Evolutionary conservation across 768 basidiomycete species (phyloP), one percentile per base, ranked within the genome.

Genomic region (Termitomyces titanicus): DNA sequence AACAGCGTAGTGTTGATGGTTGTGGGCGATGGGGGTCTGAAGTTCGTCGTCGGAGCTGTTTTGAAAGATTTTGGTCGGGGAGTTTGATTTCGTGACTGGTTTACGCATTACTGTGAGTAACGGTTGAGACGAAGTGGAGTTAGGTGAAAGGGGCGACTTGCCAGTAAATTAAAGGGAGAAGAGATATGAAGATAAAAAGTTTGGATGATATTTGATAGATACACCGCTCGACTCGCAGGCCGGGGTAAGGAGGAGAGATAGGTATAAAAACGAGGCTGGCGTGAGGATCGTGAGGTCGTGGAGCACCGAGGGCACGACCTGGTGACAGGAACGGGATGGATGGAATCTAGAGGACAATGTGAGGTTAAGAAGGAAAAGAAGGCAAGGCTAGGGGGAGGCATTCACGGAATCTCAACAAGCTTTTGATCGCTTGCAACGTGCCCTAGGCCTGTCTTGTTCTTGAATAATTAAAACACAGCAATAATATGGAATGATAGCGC

Each of bases 371-470:
- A 76, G 73, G 70, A 70, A 70, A 72, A 68, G 72, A 79, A 76
- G 77, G 78, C 72, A 80, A 82, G 80, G 79, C 76, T 78, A 74
- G 78, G 76, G 79, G 75, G 66, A 81, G 82, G 82, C 79, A 72
- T 75, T 64, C 66, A 68, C 65, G 64, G 64, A 71, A 70, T 71
- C 77, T 74, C 68, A 62, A 72, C 79, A 80, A 76, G 73, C 73
- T 84, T 86, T 84, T 86, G 84, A 86, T 87, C 76, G 75, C 78
- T 79, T 74, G 76, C 84, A 87, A 87, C 85, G 86, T 89, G 86
- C 81, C 85, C 80, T 47, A 53, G 56, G 55, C 60, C 60, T 63
- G 62, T 55, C 54, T 74, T 74, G 71, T 77, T 74, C 78, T 73
- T 71, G 72, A 75, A 75, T 67, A 64, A 71, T 68, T 66, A 68